These are phyloP conservation scores for Yarrowia keelungensis DNA, from an alignment of 805 yeast genomes.

Conservation along the genomic window DNA sequence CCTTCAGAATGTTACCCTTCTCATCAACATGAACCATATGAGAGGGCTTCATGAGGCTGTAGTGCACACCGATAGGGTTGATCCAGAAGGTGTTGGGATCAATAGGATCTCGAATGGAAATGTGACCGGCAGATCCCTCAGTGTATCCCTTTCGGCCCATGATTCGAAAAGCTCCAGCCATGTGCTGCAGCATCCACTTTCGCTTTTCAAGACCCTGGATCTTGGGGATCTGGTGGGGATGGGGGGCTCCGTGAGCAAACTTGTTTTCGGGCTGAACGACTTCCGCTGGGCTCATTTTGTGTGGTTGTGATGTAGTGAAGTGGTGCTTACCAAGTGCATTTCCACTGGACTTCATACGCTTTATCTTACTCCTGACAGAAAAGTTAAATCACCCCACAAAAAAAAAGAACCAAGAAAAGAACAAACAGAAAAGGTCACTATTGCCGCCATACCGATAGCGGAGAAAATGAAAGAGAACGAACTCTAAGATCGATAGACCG, in stretches of 20 bases:
- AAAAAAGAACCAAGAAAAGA: not conserved
- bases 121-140: slow-evolving; percentile 87
- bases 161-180: slow-evolving; percentile 85
- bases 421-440: not conserved
- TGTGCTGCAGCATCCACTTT: slow-evolving; percentile 67
- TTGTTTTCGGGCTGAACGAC: slow-evolving; percentile 32
- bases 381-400: slow-evolving; percentile 16
- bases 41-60: slow-evolving; percentile 62
- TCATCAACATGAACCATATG: slow-evolving; percentile 71
- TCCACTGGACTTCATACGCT: slow-evolving; percentile 2
- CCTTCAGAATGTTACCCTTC: slow-evolving; percentile 66
- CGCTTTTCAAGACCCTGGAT: slow-evolving; percentile 58
- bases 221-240: slow-evolving; percentile 59
- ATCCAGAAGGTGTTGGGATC: slow-evolving; percentile 86
- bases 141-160: slow-evolving; percentile 79
- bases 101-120: slow-evolving; percentile 83
- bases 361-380: not conserved
- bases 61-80: slow-evolving; percentile 85
- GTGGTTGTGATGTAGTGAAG: slow-evolving; percentile 4
- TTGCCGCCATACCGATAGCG: not conserved
- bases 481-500: too few species aligned
- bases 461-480: too few species aligned
- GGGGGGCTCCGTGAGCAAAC: slow-evolving; percentile 36
- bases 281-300: slow-evolving; percentile 36
- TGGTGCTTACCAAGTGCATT: slow-evolving; percentile 19